These are phyloP conservation scores for Talaromyces pinophilus DNA, from an alignment of 2,329 filamentous ascomycete species.

Conservation along the genomic window DNA sequence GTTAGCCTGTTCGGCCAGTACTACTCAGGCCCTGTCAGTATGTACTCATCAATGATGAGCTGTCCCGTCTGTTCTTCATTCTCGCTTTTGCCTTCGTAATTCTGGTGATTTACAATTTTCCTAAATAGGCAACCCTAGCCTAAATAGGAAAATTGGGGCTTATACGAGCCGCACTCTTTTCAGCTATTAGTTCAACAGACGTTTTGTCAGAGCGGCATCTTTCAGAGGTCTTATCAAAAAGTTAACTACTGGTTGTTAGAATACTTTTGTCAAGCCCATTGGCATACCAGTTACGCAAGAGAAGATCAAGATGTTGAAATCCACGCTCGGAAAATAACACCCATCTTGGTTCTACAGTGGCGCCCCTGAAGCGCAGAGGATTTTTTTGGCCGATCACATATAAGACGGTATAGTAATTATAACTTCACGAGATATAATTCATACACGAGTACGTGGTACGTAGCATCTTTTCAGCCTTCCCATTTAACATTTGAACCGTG, in stretches of 20 bases:
- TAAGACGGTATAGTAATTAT: not conserved
- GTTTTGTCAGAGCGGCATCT: not conserved
- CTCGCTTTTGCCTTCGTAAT: not conserved
- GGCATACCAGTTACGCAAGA: not conserved
- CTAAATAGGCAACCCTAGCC: not conserved
- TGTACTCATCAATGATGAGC: not conserved
- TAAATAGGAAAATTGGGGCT: conserved; percentile 6
- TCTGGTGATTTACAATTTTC: not conserved
- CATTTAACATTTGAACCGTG: too few species aligned
- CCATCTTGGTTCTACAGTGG: not conserved
- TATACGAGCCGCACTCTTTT: not conserved
- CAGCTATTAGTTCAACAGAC: not conserved
- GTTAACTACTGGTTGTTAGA: not conserved
- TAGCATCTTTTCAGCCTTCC: not conserved
- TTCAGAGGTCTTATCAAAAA: not conserved
- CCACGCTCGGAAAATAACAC: not conserved
- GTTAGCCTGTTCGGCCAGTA: not conserved
- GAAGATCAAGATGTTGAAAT: not conserved
- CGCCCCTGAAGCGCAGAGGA: not conserved
- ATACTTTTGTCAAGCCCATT: not conserved
- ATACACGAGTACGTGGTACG: not conserved
- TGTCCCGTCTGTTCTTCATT: not conserved
- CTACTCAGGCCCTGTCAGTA: not conserved
- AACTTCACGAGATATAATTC: not conserved
- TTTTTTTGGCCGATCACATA: not conserved